Base-by-base conservation (phyloP, 225 moss, liverwort and hornwort species). In the Pseudoscleropodium purum region DNA sequence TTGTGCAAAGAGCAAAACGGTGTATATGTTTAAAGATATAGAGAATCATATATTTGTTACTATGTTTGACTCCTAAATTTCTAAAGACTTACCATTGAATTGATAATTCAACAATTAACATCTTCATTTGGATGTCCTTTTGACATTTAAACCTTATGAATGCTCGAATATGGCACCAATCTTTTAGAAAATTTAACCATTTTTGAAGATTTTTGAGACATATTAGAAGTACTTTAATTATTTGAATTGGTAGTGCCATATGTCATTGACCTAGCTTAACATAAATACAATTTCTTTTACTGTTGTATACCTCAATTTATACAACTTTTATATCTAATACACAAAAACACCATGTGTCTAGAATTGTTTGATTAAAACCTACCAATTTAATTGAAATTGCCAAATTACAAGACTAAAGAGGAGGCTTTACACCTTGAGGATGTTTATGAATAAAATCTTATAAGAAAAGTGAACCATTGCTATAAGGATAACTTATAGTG, bases 211-310 rank as follows among this genome's bases (percentile, higher is more conserved):
- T 47, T 30, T 0, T 31, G 1, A 45, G 31, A 19, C 4, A 75
- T 31, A 18, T 19, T 31, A 6, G 30, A 47, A 7, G 2, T 74
- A 31, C 0, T 45, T 10, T 29, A 17, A 9, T 10, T 1, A 64
- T 82, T 6, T 2, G 31, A 31, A 31, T 11, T 75, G 13, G 12
- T 4, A 51, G 8, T 13, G 5, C 5, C 2, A 34, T 13, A 3
- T 19, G 2, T 7, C 5, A 8, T 51, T 34, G 13, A 11, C 23
- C 0, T 0, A 0, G 5, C 0, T 21, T 13, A 51, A 21, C 2
- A 76, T 49, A 0, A 33, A 7, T 5, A 33, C 7, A 30, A 21
- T 19, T 51, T 17, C 6, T 76, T 33, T 13, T 13, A 12, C 7
- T 51, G 5, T 7, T 33, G 5, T 13, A 7, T 20, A 49, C 13